These are phyloP conservation scores for Metschnikowia arizonensis DNA, from an alignment of 805 yeast species.

Conservation along the genomic window DNA sequence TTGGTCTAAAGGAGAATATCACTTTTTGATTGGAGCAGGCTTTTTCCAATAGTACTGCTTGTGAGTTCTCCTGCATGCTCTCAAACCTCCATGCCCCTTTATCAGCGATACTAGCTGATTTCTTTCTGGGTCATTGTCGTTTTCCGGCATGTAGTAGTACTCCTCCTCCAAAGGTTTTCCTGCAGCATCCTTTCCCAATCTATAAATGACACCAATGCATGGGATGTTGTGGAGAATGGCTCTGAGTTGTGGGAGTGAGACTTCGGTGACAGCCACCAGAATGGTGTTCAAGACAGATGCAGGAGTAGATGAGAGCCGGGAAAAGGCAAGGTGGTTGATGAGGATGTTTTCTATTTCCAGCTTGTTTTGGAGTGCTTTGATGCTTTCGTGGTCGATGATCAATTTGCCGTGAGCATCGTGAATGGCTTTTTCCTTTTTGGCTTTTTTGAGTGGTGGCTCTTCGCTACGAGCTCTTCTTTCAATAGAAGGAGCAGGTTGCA, in stretches of 20 bases:
- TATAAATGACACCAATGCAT: conserved; percentile 82
- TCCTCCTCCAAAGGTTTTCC: conserved; percentile 93
- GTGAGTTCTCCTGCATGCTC: conserved; percentile 90
- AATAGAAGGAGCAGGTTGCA: neutral
- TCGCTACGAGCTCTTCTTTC: conserved; percentile 28
- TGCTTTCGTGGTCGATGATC: conserved; percentile 22
- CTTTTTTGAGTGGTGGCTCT: conserved; percentile 28
- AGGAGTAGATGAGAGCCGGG: conserved; percentile 84
- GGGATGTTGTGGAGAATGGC: conserved; percentile 40
- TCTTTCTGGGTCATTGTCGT: conserved; percentile 70
- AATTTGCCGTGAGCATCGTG: conserved; percentile 27
- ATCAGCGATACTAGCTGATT: conserved; percentile 65
- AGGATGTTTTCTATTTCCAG: conserved; percentile 60
- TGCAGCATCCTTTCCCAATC: conserved; percentile 94
- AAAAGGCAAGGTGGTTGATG: conserved; percentile 83
- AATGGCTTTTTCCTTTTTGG: conserved; percentile 14
- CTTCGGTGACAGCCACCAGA: conserved; percentile 47
- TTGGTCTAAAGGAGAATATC: conserved; percentile 5
- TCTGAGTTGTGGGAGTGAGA: conserved; percentile 44
- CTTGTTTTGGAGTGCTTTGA: conserved; percentile 35
- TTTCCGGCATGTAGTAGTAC: conserved; percentile 83
- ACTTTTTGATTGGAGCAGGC: conserved; percentile 47
- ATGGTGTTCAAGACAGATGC: conserved; percentile 65
- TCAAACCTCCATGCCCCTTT: conserved; percentile 74
- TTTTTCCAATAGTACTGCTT: conserved; percentile 80